phyloP scores from a whole-genome alignment of 305 asterid genomes.

The Caryopteris hybrid region DNA sequence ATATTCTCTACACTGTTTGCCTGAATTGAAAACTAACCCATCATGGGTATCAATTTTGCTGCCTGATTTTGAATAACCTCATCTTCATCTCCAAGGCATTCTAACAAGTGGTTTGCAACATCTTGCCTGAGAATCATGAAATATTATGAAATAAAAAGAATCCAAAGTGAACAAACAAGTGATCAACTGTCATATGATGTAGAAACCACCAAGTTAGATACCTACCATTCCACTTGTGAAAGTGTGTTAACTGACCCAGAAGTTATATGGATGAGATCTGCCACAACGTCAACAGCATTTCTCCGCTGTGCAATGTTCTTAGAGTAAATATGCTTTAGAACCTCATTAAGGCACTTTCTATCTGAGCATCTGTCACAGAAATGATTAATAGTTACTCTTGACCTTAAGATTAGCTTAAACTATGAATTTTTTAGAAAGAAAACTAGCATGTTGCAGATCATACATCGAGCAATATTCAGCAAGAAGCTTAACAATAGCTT shows the following conservation, averaged over 20 bases:
- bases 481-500: constrained; percentile 75
- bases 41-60: constrained; percentile 50
- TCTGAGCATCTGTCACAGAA: constrained; percentile 63
- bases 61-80: constrained; percentile 48
- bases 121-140: constrained; percentile 58
- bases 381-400: constrained; percentile 16
- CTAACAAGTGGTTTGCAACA: constrained; percentile 58
- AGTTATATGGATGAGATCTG: constrained; percentile 56
- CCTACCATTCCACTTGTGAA: constrained; percentile 55
- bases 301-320: constrained; percentile 56
- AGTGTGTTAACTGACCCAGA: constrained; percentile 43
- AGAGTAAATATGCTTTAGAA: constrained; percentile 53
- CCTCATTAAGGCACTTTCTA: constrained; percentile 50
- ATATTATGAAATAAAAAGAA: neutral
- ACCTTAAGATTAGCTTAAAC: constrained; percentile 9
- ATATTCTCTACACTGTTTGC: neutral
- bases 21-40: constrained; percentile 49
- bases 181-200: neutral
- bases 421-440: neutral
- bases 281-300: constrained; percentile 75
- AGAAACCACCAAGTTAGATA: constrained; percentile 6
- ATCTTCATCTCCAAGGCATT: constrained; percentile 72
- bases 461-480: constrained; percentile 84
- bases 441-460: constrained; percentile 10
- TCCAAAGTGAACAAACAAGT: constrained; percentile 4